phyloP scores from a whole-genome alignment of 1,139 yeast species.

The Arxiozyma heterogenica region DNA sequence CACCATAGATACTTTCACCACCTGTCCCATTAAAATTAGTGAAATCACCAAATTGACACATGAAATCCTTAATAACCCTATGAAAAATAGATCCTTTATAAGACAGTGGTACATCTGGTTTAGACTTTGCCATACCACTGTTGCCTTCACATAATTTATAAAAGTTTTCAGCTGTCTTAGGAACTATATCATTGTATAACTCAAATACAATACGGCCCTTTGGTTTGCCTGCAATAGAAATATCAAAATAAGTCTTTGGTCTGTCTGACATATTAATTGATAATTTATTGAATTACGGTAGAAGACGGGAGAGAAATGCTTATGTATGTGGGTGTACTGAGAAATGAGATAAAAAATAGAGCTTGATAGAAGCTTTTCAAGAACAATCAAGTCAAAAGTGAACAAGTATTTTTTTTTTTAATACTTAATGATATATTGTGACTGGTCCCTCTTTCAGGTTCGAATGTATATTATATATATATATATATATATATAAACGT shows the following conservation, averaged over 20 bases:
- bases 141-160: slow-evolving; percentile 86
- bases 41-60: slow-evolving; percentile 97
- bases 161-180: slow-evolving; percentile 90
- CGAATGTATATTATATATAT: no score
- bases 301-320: no score
- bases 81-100: slow-evolving; percentile 83
- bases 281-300: background rate
- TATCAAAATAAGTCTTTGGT: slow-evolving; percentile 64
- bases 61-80: slow-evolving; percentile 81
- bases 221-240: slow-evolving; percentile 54
- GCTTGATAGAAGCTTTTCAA: no score
- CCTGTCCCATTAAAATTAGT: slow-evolving; percentile 69
- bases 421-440: no score
- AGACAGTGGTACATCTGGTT: slow-evolving; percentile 52
- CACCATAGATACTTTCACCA: slow-evolving; percentile 67
- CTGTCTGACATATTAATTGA: slow-evolving; percentile 24
- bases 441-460: no score
- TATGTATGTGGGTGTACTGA: no score
- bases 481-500: no score
- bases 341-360: background rate
- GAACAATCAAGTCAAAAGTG: no score
- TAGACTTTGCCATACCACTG: slow-evolving; percentile 50
- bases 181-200: slow-evolving; percentile 71
- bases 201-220: slow-evolving; percentile 72
- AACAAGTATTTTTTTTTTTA: no score